Percentiles rank a stretch among this genome's conserved stretches.
These are phyloP conservation scores for Piloderma croceum DNA, from an alignment of 768 basidiomycete genomes.

Conservation along the genomic window DNA sequence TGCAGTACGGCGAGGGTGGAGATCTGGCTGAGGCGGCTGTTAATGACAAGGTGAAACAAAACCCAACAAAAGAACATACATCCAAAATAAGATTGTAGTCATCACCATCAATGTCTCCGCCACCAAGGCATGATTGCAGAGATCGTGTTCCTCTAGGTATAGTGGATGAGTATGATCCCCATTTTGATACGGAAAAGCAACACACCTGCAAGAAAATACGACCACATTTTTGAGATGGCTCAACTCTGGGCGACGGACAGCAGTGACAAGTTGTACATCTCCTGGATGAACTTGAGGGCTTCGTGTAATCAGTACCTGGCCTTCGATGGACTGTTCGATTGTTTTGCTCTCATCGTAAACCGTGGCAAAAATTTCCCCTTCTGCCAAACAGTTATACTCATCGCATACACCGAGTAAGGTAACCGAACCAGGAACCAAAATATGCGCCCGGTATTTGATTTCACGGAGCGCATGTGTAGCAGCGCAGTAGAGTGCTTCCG, in stretches of 20 bases:
- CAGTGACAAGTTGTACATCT: constrained; percentile 36
- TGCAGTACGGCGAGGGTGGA: constrained; percentile 20
- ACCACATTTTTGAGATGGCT: constrained; percentile 40
- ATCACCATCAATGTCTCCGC: constrained; percentile 50
- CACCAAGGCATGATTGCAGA: constrained; percentile 44
- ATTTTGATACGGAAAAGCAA: constrained; percentile 1
- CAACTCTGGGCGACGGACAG: constrained; percentile 36
- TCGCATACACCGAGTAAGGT: constrained; percentile 52
- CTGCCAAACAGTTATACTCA: constrained; percentile 39
- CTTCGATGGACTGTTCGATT: constrained; percentile 26
- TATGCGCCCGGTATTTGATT: constrained; percentile 47
- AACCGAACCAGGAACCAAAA: constrained; percentile 41
- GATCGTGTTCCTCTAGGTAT: constrained; percentile 35
- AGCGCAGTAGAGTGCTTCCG: constrained; percentile 31
- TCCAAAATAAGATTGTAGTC: constrained; percentile 32
- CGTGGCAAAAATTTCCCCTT: constrained; percentile 45
- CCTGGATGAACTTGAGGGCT: constrained; percentile 53
- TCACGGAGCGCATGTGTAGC: constrained; percentile 44
- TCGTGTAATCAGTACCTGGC: constrained; percentile 40
- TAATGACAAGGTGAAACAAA: constrained; percentile 3
- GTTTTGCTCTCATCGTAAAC: constrained; percentile 27
- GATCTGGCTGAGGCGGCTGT: constrained; percentile 19
- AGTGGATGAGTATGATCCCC: constrained; percentile 3
- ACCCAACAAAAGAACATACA: constrained; percentile 19
- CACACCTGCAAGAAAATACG: constrained; percentile 46